Percentiles rank a stretch among this genome's conserved stretches.
These are phyloP conservation scores for Puccinia triticina DNA, from an alignment of 1,284 basidiomycete genomes.

Conservation along the genomic window DNA sequence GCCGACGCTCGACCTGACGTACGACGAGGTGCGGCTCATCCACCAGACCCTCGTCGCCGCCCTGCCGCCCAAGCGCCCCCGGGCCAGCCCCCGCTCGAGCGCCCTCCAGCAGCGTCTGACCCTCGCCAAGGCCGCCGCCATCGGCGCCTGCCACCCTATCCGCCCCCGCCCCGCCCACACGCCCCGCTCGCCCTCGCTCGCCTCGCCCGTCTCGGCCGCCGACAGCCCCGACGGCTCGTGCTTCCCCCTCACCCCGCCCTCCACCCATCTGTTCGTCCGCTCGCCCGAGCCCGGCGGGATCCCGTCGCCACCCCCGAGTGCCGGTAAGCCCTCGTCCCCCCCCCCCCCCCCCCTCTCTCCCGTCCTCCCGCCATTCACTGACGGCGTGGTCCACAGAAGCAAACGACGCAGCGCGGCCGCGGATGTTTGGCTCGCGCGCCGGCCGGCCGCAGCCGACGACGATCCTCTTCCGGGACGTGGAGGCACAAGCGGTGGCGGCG, in stretches of 20 bases:
- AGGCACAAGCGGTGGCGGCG: constrained; percentile 43
- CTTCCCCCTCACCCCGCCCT: constrained; percentile 35
- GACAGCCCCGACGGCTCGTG: constrained; percentile 25
- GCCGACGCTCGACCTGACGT: not conserved
- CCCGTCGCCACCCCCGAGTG: constrained; percentile 3
- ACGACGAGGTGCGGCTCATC: constrained; percentile 22
- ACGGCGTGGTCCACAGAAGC: not conserved
- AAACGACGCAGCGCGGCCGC: not conserved
- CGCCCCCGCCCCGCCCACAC: not conserved
- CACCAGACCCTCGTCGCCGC: constrained; percentile 16
- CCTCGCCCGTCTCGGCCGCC: constrained; percentile 4
- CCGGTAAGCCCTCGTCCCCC: too few relatives aligned
- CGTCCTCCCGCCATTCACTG: too few relatives aligned
- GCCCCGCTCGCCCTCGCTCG: not conserved
- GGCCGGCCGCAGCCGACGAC: constrained; percentile 24
- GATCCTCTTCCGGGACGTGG: constrained; percentile 45
- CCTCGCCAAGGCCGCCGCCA: not conserved
- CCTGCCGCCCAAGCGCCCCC: not conserved
- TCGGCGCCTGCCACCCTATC: constrained; percentile 11
- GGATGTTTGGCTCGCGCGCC: not conserved
- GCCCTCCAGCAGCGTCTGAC: constrained; percentile 11
- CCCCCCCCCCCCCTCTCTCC: too few relatives aligned
- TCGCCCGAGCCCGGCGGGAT: not conserved
- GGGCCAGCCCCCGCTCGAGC: constrained; percentile 14
- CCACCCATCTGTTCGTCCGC: not conserved